These are phyloP conservation scores for Mycena indigotica DNA, from an alignment of 768 basidiomycete genomes.

Conservation along the genomic window DNA sequence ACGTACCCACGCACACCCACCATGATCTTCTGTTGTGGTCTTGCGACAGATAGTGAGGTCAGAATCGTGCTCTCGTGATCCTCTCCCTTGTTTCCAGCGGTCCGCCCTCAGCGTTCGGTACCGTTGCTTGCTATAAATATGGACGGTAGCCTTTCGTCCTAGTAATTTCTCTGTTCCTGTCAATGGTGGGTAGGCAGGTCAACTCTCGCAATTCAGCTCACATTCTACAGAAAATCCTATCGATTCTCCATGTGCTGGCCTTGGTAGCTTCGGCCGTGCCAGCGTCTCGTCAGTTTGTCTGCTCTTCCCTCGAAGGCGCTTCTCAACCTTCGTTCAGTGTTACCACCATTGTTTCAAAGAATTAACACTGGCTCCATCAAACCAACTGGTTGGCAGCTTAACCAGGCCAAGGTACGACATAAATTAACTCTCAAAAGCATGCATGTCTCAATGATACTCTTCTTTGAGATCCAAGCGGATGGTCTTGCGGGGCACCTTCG, in stretches of 20 bases:
- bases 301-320: background rate
- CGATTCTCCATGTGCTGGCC: background rate
- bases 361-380: conserved; percentile 41
- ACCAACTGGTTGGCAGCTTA: conserved; percentile 41
- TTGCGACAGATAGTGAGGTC: background rate
- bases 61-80: background rate
- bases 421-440: background rate
- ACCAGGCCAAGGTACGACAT: conserved; percentile 32
- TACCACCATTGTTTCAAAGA: conserved; percentile 32
- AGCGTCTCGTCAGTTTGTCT: conserved; percentile 2
- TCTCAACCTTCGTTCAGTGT: conserved; percentile 26
- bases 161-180: background rate
- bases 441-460: background rate
- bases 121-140: background rate
- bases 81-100: background rate
- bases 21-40: background rate
- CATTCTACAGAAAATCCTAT: background rate
- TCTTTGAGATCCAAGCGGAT: conserved; percentile 36
- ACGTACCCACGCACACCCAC: background rate
- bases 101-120: background rate
- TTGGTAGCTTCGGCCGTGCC: background rate
- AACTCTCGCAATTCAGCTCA: background rate
- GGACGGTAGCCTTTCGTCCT: background rate
- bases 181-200: background rate
- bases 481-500: conserved; percentile 44